A percentile compares a stretch with the other conserved stretches of the same genome.
phyloP scores from a whole-genome alignment of 768 basidiomycete genomes.

The Lentinula detonsa region DNA sequence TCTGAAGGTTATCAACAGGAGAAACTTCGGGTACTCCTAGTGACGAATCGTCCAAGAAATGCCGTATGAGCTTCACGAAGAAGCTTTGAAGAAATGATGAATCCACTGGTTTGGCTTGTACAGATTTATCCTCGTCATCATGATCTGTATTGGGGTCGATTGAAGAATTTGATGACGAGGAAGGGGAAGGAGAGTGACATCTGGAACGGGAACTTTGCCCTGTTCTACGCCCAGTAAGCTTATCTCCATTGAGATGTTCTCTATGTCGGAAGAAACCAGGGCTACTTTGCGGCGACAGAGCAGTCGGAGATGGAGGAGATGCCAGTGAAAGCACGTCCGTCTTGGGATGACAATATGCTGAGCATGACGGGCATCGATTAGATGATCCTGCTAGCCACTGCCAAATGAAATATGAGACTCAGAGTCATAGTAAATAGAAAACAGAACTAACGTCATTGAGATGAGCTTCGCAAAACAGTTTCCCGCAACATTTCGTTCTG shows the following conservation, averaged over 20 bases:
- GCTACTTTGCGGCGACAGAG: not conserved
- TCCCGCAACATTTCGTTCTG: constrained; percentile 2
- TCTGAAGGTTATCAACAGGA: not conserved
- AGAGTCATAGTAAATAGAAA: not conserved
- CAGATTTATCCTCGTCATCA: not conserved
- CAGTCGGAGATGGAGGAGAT: not conserved
- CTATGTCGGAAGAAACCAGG: not conserved
- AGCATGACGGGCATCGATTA: not conserved
- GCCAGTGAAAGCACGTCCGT: not conserved
- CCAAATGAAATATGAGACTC: not conserved
- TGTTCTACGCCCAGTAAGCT: not conserved
- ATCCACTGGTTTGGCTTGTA: not conserved
- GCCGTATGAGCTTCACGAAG: not conserved
- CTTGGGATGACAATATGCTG: not conserved
- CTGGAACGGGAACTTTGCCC: not conserved
- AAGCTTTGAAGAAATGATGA: not conserved
- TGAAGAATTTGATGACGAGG: not conserved
- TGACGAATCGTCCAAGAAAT: not conserved
- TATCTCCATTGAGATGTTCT: not conserved
- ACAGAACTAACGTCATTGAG: not conserved
- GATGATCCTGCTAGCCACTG: not conserved
- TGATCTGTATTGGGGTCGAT: not conserved
- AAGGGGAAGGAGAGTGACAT: not conserved
- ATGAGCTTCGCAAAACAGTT: constrained; percentile 2
- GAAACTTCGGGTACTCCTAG: not conserved